Conservation (phyloP, 2,329 filamentous ascomycete genomes). For the Pseudogymnoascus sp. region DNA sequence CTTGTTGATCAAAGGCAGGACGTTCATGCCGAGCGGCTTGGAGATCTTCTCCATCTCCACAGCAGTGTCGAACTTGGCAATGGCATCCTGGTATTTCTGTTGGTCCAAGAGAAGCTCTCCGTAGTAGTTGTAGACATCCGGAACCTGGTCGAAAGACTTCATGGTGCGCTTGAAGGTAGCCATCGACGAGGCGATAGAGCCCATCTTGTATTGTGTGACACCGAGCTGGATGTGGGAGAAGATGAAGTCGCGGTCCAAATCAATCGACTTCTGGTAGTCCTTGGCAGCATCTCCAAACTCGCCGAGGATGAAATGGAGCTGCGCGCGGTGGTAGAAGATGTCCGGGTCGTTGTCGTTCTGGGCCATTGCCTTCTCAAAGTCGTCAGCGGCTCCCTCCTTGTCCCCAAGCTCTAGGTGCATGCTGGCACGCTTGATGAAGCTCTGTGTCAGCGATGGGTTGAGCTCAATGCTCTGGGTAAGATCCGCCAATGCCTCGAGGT, state of each 20-base stretch:
- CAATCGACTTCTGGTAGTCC: slow-evolving; percentile 99
- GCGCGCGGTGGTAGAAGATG: slow-evolving; percentile 97
- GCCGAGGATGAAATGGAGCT: slow-evolving; percentile 94
- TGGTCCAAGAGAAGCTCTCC: slow-evolving; percentile 95
- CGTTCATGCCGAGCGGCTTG: slow-evolving; percentile 94
- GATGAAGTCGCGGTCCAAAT: slow-evolving; percentile 91
- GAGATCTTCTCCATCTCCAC: slow-evolving; percentile 96
- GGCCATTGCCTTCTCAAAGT: slow-evolving; percentile 77
- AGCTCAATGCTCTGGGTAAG: slow-evolving; percentile 90
- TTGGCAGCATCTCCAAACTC: slow-evolving; percentile 91
- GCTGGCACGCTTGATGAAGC: slow-evolving; percentile 97
- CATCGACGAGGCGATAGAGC: slow-evolving; percentile 94
- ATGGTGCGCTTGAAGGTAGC: slow-evolving; percentile 94
- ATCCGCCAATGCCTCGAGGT: slow-evolving; percentile 72
- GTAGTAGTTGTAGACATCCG: slow-evolving; percentile 99
- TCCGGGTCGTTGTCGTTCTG: slow-evolving; percentile 88
- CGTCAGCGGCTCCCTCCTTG: slow-evolving; percentile 75
- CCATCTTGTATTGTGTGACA: slow-evolving; percentile 99
- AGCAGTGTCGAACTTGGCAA: slow-evolving; percentile 97
- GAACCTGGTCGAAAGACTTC: slow-evolving; percentile 95
- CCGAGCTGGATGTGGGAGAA: slow-evolving; percentile 99
- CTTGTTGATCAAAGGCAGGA: slow-evolving; percentile 96
- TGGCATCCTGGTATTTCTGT: slow-evolving; percentile 88
- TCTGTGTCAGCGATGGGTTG: slow-evolving; percentile 81
- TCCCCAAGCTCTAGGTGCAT: slow-evolving; percentile 92